Conservation (phyloP, 1,284 basidiomycete genomes). For the Gymnopus androsaceus region DNA sequence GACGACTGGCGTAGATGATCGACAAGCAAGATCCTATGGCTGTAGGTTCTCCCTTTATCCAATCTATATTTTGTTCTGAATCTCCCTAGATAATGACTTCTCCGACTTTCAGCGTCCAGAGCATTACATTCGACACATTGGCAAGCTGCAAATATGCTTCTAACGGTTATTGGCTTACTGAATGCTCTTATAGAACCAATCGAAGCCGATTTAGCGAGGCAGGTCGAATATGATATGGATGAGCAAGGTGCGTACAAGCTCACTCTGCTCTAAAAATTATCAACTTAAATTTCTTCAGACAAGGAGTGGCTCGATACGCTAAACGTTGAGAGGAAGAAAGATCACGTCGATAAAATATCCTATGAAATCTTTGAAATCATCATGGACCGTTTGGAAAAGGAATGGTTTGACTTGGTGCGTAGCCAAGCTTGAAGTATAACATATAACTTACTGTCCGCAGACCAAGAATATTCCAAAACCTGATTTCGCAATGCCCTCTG, state of each 20-base stretch:
- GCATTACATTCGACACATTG: slow-evolving; percentile 89
- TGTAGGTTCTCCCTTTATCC: slow-evolving; percentile 24
- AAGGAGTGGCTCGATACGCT: slow-evolving; percentile 92
- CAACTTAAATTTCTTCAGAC: slow-evolving; percentile 51
- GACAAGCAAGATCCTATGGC: slow-evolving; percentile 32
- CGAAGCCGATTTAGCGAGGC: slow-evolving; percentile 87
- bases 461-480: slow-evolving; percentile 90
- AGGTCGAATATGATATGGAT: slow-evolving; percentile 99
- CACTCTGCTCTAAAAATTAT: slow-evolving; percentile 5
- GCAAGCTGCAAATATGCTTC: slow-evolving; percentile 41
- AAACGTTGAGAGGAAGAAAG: slow-evolving; percentile 82
- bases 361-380: slow-evolving; percentile 95
- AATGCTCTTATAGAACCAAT: slow-evolving; percentile 70
- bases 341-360: slow-evolving; percentile 72
- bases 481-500: slow-evolving; percentile 79
- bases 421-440: neutral
- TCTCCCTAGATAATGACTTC: slow-evolving; percentile 52
- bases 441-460: slow-evolving; percentile 40
- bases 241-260: slow-evolving; percentile 78
- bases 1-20: slow-evolving; percentile 32
- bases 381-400: slow-evolving; percentile 97
- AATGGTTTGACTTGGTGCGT: slow-evolving; percentile 93
- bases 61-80: neutral
- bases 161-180: neutral
- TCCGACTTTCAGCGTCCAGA: slow-evolving; percentile 77